Percentiles rank a stretch among this genome's conserved stretches.
Evolutionary conservation across 176 grass and related monocot species (phyloP).

Genomic region (Rhynchospora tenuis): DNA sequence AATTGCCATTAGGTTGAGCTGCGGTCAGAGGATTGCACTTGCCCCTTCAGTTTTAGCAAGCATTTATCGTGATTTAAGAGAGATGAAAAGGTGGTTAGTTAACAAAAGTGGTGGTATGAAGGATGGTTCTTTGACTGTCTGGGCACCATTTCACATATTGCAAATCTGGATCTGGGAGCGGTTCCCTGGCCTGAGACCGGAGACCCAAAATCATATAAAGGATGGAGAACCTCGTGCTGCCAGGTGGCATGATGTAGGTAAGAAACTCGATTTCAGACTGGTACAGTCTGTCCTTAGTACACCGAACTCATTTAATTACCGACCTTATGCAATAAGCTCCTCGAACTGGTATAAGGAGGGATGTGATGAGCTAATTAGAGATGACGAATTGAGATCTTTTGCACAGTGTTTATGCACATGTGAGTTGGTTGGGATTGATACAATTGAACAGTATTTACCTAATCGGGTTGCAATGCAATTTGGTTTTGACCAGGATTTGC

Average conservation of each 20-base stretch:
- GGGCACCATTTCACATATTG: conserved; percentile 65
- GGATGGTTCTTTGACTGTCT: conserved; percentile 39
- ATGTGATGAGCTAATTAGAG: conserved; percentile 23
- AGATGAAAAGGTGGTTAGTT: conserved; percentile 50
- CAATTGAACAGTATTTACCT: conserved; percentile 82
- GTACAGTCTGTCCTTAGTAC: conserved; percentile 30
- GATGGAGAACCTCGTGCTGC: conserved; percentile 43
- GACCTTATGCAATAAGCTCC: conserved; percentile 33
- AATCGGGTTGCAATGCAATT: conserved; percentile 92
- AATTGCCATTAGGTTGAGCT: conserved; percentile 61
- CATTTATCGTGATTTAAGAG: conserved; percentile 72
- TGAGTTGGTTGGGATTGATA: conserved; percentile 72
- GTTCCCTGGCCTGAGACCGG: conserved; percentile 48
- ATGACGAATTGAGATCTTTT: conserved; percentile 46
- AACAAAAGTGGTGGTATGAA: conserved; percentile 16
- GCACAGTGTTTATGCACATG: conserved; percentile 55
- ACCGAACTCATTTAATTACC: conserved; percentile 43
- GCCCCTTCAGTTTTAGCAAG: conserved; percentile 59
- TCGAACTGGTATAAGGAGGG: conserved; percentile 38
- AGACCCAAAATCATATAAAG: conserved; percentile 30
- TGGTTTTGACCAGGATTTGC: conserved; percentile 90
- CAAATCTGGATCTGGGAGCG: conserved; percentile 89
- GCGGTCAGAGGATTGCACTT: conserved; percentile 60
- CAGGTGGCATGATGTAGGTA: conserved; percentile 76
- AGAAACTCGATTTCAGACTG: conserved; percentile 34